phyloP scores from a whole-genome alignment of 257 asterid species.

The Petrea volubilis region DNA sequence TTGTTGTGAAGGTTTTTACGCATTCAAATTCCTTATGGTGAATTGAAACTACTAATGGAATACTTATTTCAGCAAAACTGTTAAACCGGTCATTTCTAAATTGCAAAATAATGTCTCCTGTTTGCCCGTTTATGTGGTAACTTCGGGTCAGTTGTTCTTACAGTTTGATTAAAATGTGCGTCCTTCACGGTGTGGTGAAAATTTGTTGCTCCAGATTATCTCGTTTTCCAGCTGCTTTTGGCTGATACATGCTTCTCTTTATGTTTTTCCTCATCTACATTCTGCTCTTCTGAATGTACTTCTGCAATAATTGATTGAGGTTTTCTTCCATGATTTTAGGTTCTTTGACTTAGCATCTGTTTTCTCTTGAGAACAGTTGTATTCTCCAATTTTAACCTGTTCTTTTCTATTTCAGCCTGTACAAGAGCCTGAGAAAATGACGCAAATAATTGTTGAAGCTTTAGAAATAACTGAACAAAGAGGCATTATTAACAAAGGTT shows the following conservation, averaged over 20 bases:
- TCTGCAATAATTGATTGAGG: neutral
- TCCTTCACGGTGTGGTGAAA: neutral
- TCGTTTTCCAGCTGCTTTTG: neutral
- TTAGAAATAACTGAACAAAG: slow-evolving; percentile 77
- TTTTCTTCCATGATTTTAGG: slow-evolving; percentile 7
- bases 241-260: slow-evolving; percentile 3
- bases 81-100: neutral
- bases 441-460: slow-evolving; percentile 82
- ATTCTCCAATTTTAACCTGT: slow-evolving; percentile 9
- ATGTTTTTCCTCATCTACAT: neutral
- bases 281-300: neutral
- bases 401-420: slow-evolving; percentile 68
- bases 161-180: neutral
- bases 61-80: neutral
- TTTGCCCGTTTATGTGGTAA: neutral
- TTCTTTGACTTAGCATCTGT: slow-evolving; percentile 11
- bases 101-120: neutral
- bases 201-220: neutral
- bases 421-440: slow-evolving; percentile 95
- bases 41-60: neutral
- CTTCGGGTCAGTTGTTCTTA: neutral
- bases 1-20: neutral
- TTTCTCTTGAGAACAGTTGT: neutral
- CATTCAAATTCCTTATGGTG: neutral
- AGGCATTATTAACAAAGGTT: slow-evolving; percentile 94